Evolutionary conservation across 257 asterid genomes (phyloP), one percentile per base, ranked within the genome.

Genomic region (Ilex asprella): DNA sequence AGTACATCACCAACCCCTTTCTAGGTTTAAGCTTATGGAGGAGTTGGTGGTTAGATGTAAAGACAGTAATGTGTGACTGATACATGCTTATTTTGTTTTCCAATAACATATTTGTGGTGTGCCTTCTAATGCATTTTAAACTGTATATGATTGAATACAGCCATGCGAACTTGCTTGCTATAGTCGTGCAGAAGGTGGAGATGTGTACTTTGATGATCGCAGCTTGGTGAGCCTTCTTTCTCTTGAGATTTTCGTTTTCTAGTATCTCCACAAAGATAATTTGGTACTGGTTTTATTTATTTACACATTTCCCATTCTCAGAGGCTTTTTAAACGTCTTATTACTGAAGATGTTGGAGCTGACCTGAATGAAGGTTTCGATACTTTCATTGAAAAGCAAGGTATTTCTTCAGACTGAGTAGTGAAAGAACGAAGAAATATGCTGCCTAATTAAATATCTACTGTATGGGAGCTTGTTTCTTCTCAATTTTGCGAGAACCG

Each of bases 121-220:
- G 49, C 58, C 14, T 21, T 59, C 69, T 79, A 74, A 70, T 71
- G n/a, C 69, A 46, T 8, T 50, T 39, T 56, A 46, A 62, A 63
- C 72, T 60, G 50, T 75, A 54, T 75, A 21, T 78, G 63, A 56
- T 78, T 55, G 49, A 63, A 71, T 69, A 58, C 67, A 92, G 99
- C 99, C 99, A 58, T 92, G 97, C 70, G 99, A 92, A 72, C 96
- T 92, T 62, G 97, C 91, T 64, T 89, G 99, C 88, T 89, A 43
- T 76, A 92, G 99, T 75, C 96, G 97, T 14, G 86, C 71, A 43
- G 97, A 92, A 83, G 95, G 88, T 58, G 99, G 99, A 46, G 96
- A 86, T 41, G 99, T 89, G 75, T 80, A 66, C 86, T 89, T 86
- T 76, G 99, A 92, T 57, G 99, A 89, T 58, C 89, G 96, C 66